phyloP scores from a whole-genome alignment of 202 grass and related monocot species.

The Digitaria exilis region DNA sequence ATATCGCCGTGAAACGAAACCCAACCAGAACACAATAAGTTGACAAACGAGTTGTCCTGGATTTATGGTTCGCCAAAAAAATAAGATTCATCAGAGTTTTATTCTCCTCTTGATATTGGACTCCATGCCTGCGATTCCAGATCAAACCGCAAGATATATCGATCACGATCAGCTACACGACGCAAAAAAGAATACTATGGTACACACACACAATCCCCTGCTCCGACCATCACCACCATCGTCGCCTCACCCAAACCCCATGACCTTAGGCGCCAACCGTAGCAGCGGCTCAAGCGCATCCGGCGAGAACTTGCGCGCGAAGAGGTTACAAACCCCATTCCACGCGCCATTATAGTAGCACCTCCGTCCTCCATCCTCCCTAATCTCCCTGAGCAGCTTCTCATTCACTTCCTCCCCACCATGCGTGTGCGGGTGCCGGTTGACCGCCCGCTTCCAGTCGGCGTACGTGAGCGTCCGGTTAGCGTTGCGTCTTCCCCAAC shows the following conservation, averaged over 20 bases:
- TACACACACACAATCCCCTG: not conserved
- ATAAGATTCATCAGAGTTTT: not conserved
- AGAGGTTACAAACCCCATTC: constrained; percentile 55
- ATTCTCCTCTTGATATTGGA: not conserved
- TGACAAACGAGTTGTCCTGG: constrained; percentile 12
- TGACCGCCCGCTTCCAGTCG: constrained; percentile 43
- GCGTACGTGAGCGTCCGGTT: constrained; percentile 67
- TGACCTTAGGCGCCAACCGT: constrained; percentile 55
- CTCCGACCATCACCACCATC: not conserved
- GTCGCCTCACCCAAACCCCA: constrained; percentile 40
- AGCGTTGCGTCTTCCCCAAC: constrained; percentile 42
- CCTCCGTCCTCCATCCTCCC: constrained; percentile 13
- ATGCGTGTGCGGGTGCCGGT: constrained; percentile 55
- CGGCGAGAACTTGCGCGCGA: constrained; percentile 76
- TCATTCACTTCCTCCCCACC: constrained; percentile 26
- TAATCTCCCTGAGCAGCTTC: constrained; percentile 54
- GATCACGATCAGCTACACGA: not conserved
- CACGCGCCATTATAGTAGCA: constrained; percentile 63
- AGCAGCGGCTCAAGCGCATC: constrained; percentile 55
- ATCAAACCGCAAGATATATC: not conserved
- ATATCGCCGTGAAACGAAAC: not conserved
- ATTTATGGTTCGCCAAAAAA: not conserved
- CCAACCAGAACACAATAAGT: not conserved
- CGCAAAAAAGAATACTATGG: constrained; percentile 15
- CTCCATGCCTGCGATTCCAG: not conserved